These are phyloP conservation scores for Zychaea mexicana DNA, from an alignment of 371 early-diverging fungal species.

Conservation along the genomic window DNA sequence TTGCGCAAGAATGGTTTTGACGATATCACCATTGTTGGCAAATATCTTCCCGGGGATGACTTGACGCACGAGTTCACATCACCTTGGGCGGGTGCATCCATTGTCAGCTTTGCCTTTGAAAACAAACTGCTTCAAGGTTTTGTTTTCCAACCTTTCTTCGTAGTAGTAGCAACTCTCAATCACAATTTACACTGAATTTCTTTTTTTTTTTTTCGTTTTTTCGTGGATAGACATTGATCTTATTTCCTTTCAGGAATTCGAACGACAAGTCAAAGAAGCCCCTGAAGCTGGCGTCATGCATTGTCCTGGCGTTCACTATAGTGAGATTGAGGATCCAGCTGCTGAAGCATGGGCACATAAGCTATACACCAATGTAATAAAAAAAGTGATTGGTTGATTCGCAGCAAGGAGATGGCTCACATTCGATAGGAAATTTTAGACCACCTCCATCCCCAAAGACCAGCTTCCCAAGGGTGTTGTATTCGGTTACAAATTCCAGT, in stretches of 20 bases:
- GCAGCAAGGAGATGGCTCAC: too few species aligned
- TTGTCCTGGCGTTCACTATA: constrained; percentile 27
- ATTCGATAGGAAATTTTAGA: too few species aligned
- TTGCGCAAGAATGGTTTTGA: constrained; percentile 51
- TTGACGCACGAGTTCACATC: constrained; percentile 63
- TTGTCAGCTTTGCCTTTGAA: constrained; percentile 30
- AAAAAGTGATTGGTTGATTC: too few species aligned
- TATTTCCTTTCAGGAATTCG: constrained; percentile 30
- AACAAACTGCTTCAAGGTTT: constrained; percentile 34
- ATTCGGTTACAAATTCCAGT: constrained; percentile 31
- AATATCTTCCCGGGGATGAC: constrained; percentile 58
- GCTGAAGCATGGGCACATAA: constrained; percentile 20
- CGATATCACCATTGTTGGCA: constrained; percentile 58
- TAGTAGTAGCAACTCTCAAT: background rate
- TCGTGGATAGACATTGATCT: constrained; percentile 29
- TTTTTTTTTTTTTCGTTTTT: background rate
- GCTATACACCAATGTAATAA: constrained; percentile 2
- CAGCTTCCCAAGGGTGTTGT: constrained; percentile 17
- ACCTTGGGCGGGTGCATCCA: constrained; percentile 70
- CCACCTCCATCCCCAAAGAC: constrained; percentile 17
- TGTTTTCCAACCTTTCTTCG: background rate
- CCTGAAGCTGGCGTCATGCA: constrained; percentile 35
- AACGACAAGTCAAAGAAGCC: constrained; percentile 21
- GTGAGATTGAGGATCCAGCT: constrained; percentile 16
- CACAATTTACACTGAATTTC: background rate